phyloP scores from a whole-genome alignment of 257 asterid species.

The Cruciata laevipes region DNA sequence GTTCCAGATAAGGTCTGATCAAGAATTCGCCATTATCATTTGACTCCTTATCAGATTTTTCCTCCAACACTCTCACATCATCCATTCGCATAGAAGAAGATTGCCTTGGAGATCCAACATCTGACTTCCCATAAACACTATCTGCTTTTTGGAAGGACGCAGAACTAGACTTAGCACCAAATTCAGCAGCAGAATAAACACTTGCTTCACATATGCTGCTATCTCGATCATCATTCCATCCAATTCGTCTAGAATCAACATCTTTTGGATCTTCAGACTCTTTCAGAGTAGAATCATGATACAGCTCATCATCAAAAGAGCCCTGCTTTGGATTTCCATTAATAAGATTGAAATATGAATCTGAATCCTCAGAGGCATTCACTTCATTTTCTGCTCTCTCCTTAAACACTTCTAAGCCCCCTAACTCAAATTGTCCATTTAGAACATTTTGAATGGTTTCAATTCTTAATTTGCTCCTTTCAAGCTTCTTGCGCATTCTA shows the following conservation, averaged over 20 bases:
- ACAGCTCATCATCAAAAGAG: slow-evolving; percentile 50
- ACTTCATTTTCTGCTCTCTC: slow-evolving; percentile 58
- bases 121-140: slow-evolving; percentile 66
- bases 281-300: slow-evolving; percentile 62
- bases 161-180: slow-evolving; percentile 69
- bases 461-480: slow-evolving; percentile 69
- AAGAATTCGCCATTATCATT: slow-evolving; percentile 93
- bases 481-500: slow-evolving; percentile 94
- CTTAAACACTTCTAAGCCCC: slow-evolving; percentile 55
- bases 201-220: slow-evolving; percentile 89
- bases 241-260: slow-evolving; percentile 63
- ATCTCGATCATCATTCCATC: slow-evolving; percentile 84
- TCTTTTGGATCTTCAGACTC: slow-evolving; percentile 67
- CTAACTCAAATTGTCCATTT: slow-evolving; percentile 51
- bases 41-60: slow-evolving; percentile 74
- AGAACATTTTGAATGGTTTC: slow-evolving; percentile 68
- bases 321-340: slow-evolving; percentile 53
- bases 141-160: slow-evolving; percentile 67
- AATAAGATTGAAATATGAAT: slow-evolving; percentile 51
- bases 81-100: slow-evolving; percentile 57
- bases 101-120: slow-evolving; percentile 67
- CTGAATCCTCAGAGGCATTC: slow-evolving; percentile 51
- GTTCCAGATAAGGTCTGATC: slow-evolving; percentile 91
- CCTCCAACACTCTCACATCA: slow-evolving; percentile 60
- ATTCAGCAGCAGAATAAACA: slow-evolving; percentile 85